Evolutionary conservation across 495 filamentous ascomycete species (phyloP).

Genomic region (Talaromyces thailandensis): DNA sequence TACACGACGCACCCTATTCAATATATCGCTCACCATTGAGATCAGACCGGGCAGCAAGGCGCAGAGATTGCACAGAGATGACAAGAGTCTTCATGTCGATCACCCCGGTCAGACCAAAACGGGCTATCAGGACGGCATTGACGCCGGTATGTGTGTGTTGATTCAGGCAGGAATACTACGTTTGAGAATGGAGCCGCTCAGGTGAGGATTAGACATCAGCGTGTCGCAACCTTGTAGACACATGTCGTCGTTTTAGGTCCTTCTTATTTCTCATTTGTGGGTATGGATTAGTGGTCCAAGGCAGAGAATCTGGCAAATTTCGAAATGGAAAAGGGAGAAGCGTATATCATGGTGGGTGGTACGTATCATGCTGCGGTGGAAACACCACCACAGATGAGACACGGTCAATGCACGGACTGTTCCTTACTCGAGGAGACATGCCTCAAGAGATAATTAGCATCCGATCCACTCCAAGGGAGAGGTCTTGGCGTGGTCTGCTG

Average conservation of each 20-base stretch:
- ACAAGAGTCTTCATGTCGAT: too few species aligned
- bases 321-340: not conserved
- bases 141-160: too few species aligned
- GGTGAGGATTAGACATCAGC: too few species aligned
- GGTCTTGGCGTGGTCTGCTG: not conserved
- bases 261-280: not conserved
- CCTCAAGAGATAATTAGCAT: not conserved
- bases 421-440: not conserved
- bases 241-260: constrained; percentile 8
- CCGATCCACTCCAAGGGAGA: not conserved
- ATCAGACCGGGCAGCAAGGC: too few species aligned
- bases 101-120: too few species aligned
- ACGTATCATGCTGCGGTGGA: not conserved
- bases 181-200: too few species aligned
- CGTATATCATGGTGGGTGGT: not conserved
- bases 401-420: not conserved
- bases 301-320: not conserved
- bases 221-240: too few species aligned
- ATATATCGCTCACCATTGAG: too few species aligned
- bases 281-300: not conserved
- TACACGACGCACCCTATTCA: too few species aligned
- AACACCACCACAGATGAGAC: not conserved
- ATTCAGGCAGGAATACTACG: too few species aligned
- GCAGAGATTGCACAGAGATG: too few species aligned
- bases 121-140: too few species aligned